Evolutionary conservation across 2,329 filamentous ascomycete species (phyloP).

Genomic region (Gaeumannomyces sp.): DNA sequence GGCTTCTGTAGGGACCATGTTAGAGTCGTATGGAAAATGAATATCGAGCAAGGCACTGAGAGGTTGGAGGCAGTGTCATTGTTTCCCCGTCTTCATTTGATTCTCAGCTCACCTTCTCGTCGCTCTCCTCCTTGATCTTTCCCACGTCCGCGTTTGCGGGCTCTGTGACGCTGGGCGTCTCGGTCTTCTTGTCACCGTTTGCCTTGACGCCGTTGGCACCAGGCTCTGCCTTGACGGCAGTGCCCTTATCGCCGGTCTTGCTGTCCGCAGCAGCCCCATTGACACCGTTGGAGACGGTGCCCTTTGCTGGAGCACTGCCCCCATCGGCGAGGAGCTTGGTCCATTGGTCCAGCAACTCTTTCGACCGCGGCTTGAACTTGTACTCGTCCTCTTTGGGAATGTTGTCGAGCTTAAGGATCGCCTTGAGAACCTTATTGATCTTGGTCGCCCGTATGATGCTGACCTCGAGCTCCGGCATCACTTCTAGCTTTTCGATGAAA

Average conservation of each 20-base stretch:
- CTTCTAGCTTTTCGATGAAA: conserved; percentile 75
- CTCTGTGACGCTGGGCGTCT: conserved; percentile 7
- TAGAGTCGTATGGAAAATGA: conserved; percentile 7
- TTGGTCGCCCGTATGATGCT: conserved; percentile 86
- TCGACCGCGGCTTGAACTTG: conserved; percentile 79
- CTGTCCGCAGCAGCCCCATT: conserved; percentile 36
- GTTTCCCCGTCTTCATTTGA: too few species aligned
- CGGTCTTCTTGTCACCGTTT: conserved; percentile 27
- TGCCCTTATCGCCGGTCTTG: conserved; percentile 32
- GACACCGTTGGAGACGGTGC: conserved; percentile 37
- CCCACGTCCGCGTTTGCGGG: conserved; percentile 25
- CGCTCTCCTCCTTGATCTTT: conserved; percentile 28
- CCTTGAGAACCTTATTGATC: conserved; percentile 98
- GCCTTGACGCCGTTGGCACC: conserved; percentile 36
- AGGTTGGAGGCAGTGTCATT: too few species aligned
- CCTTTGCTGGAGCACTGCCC: conserved; percentile 29
- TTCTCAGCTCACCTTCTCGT: conserved; percentile 20
- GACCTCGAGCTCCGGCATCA: conserved; percentile 72
- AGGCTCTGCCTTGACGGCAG: conserved; percentile 24
- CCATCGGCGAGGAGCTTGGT: conserved; percentile 70
- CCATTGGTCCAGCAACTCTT: conserved; percentile 79
- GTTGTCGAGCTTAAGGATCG: conserved; percentile 76
- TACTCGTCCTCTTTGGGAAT: conserved; percentile 89
- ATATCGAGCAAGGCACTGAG: too few species aligned
- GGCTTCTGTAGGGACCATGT: background rate